These are phyloP conservation scores for Dendrocalamus sinicus DNA, from an alignment of 176 grass and related monocot species.

Conservation along the genomic window DNA sequence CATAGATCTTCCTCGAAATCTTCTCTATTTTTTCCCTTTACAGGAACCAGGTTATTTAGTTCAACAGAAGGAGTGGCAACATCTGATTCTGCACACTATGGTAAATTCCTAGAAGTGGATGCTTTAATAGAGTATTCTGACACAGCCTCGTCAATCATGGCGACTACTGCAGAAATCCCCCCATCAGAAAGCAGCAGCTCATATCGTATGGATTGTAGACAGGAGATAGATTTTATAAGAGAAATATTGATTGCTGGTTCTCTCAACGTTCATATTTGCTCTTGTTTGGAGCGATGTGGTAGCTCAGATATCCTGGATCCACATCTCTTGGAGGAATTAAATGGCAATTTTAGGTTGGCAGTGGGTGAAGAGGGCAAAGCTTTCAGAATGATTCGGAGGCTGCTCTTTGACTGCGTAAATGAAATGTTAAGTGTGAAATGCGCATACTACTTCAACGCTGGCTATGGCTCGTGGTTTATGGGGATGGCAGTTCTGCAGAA, in stretches of 20 bases:
- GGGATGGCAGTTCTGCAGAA: conserved; percentile 61
- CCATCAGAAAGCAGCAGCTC: conserved; percentile 64
- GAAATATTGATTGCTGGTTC: conserved; percentile 59
- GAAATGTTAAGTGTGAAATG: conserved; percentile 76
- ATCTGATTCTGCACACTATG: conserved; percentile 50
- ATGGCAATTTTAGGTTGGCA: conserved; percentile 37
- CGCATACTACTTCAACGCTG: conserved; percentile 64
- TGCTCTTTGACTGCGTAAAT: conserved; percentile 77
- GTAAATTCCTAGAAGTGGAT: conserved; percentile 57
- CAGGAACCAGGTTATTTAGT: conserved; percentile 63
- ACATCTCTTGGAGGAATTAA: conserved; percentile 58
- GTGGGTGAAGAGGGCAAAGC: conserved; percentile 53
- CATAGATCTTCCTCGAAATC: conserved; percentile 22
- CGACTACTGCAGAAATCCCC: conserved; percentile 47
- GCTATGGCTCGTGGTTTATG: conserved; percentile 74
- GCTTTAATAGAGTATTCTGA: conserved; percentile 62
- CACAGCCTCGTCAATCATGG: conserved; percentile 65
- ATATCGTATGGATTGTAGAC: conserved; percentile 49
- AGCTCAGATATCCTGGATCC: conserved; percentile 55
- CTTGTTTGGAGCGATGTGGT: conserved; percentile 43
- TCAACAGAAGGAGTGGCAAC: conserved; percentile 45
- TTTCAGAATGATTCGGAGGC: conserved; percentile 50
- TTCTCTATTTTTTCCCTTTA: conserved; percentile 40
- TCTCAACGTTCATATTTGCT: conserved; percentile 32
- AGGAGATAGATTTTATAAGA: conserved; percentile 72